Conservation (phyloP, 345 rosid genomes). For the Corymbia maculata region DNA sequence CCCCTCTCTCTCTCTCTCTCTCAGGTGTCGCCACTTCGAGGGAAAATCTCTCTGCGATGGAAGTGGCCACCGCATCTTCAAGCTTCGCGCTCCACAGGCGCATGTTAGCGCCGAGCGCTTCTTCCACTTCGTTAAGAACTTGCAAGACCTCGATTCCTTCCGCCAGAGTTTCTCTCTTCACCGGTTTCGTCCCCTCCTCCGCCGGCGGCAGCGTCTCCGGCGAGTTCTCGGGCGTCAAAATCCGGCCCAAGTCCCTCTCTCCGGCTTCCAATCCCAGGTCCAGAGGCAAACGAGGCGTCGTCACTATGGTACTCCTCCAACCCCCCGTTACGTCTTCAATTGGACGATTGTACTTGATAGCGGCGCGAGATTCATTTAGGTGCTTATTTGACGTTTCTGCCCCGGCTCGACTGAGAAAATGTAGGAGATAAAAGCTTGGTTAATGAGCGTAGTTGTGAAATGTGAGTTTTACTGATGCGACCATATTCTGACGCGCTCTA, state of each 20-base stretch:
- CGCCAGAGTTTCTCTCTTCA: constrained; percentile 35
- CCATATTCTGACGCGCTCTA: neutral
- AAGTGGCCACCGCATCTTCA: constrained; percentile 34
- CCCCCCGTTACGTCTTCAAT: neutral
- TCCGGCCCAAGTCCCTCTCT: constrained; percentile 34
- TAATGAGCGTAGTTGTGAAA: neutral
- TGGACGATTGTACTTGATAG: neutral
- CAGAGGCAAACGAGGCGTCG: constrained; percentile 55
- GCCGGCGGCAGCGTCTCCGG: constrained; percentile 35
- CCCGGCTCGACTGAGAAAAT: neutral
- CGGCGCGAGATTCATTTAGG: neutral
- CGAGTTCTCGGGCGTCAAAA: constrained; percentile 41
- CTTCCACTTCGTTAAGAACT: neutral
- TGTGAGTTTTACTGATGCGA: neutral
- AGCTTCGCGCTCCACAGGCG: constrained; percentile 34
- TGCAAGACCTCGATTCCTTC: constrained; percentile 18
- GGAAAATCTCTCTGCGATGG: constrained; percentile 17
- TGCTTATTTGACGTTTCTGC: neutral
- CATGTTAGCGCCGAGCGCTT: constrained; percentile 14
- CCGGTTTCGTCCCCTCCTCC: constrained; percentile 32
- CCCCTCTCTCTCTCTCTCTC: neutral
- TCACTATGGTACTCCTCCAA: constrained; percentile 43
- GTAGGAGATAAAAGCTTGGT: neutral
- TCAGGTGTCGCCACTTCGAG: neutral
- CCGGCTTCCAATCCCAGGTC: constrained; percentile 39